A percentile compares a stretch with the other conserved stretches of the same genome.
Evolutionary conservation across 31 red algal genomes (phyloP).

Genomic region (Porphyra umbilicalis): DNA sequence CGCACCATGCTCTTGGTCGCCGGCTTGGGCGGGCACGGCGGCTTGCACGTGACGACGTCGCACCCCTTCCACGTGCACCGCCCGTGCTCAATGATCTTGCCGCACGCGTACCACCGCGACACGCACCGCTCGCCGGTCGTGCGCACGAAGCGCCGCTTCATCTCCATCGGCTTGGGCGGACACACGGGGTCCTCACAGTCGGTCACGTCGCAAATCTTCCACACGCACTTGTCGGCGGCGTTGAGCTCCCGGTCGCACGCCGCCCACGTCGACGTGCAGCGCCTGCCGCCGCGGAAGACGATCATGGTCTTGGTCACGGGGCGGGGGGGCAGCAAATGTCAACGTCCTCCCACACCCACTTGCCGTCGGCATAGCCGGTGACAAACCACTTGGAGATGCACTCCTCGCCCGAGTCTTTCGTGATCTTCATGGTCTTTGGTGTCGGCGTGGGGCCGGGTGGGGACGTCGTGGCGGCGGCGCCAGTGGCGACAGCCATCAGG

Average conservation of each 20-base stretch:
- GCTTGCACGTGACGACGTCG: not conserved
- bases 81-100: not conserved
- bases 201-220: not conserved
- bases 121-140: not conserved
- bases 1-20: not conserved
- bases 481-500: too few relatives aligned
- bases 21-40: not conserved
- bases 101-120: not conserved
- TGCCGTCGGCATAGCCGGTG: too few relatives aligned
- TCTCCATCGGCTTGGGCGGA: not conserved
- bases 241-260: not conserved
- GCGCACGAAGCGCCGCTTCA: not conserved
- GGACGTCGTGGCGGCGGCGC: too few relatives aligned
- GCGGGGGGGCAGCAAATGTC: too few relatives aligned
- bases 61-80: not conserved
- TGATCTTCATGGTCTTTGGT: too few relatives aligned
- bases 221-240: not conserved
- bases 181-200: not conserved
- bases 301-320: not conserved
- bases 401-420: too few relatives aligned
- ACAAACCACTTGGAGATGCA: too few relatives aligned
- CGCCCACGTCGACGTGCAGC: not conserved
- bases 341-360: too few relatives aligned
- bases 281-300: not conserved
- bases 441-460: too few relatives aligned